Conservation (phyloP, 2,329 filamentous ascomycete species). For the Hymenotorrendiella dingleyae region DNA sequence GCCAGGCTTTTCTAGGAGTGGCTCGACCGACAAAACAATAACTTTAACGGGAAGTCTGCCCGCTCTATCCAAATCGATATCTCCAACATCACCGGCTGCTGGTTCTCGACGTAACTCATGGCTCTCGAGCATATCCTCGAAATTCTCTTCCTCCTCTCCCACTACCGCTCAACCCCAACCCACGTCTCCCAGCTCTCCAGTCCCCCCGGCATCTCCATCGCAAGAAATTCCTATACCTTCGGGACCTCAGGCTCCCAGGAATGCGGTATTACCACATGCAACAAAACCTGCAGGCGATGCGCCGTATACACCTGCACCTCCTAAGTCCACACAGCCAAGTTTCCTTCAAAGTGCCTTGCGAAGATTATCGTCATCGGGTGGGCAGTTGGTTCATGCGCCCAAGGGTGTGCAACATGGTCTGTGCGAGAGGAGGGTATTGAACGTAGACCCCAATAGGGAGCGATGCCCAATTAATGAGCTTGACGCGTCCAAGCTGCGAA, state of each 20-base stretch:
- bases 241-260: conserved; percentile 40
- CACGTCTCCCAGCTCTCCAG: conserved; percentile 23
- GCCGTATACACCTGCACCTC: conserved; percentile 69
- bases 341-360: conserved; percentile 79
- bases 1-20: conserved; percentile 21
- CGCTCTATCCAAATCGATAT: not conserved
- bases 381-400: conserved; percentile 28
- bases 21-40: conserved; percentile 22
- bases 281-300: conserved; percentile 51
- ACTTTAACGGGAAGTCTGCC: conserved; percentile 20
- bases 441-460: conserved; percentile 74
- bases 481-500: conserved; percentile 71
- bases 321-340: conserved; percentile 60
- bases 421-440: conserved; percentile 76
- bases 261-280: conserved; percentile 54
- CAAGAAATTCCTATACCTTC: conserved; percentile 32
- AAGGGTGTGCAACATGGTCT: conserved; percentile 58
- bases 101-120: conserved; percentile 63
- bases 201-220: conserved; percentile 19
- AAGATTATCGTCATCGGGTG: conserved; percentile 68
- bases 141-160: conserved; percentile 64
- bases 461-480: conserved; percentile 75
- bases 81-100: conserved; percentile 16
- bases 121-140: conserved; percentile 90
- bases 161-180: conserved; percentile 23